Percentiles rank a stretch among this genome's conserved stretches.
Evolutionary conservation across 495 filamentous ascomycete species (phyloP).

Genomic region (Letharia lupina): DNA sequence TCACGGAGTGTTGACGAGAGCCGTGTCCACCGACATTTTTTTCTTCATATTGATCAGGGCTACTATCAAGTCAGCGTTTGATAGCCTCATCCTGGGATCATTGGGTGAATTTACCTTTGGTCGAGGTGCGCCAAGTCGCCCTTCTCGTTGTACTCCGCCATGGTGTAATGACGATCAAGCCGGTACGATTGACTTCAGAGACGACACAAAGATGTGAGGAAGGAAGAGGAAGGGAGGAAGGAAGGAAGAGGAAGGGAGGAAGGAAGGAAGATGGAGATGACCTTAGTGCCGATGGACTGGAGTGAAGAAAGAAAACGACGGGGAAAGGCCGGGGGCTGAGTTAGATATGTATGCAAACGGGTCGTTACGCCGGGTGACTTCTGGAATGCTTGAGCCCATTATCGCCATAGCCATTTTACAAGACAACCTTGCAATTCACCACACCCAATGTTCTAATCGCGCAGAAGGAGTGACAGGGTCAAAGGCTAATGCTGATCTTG

Average conservation of each 20-base stretch:
- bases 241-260: not conserved
- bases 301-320: not conserved
- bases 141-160: conserved; percentile 12
- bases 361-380: not conserved
- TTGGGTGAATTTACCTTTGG: conserved; percentile 1
- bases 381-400: not conserved
- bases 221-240: not conserved
- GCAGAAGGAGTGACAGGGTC: too few relatives aligned
- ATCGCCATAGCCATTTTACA: too few relatives aligned
- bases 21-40: conserved; percentile 7
- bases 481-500: not conserved
- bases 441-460: not conserved
- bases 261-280: not conserved
- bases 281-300: not conserved
- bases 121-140: conserved; percentile 13
- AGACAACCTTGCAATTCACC: not conserved
- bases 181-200: not conserved
- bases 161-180: not conserved
- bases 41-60: conserved; percentile 13
- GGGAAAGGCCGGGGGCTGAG: not conserved
- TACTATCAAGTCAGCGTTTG: not conserved
- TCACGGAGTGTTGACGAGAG: conserved; percentile 20
- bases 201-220: not conserved
- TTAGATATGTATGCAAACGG: conserved; percentile 2
- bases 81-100: not conserved